These are phyloP conservation scores for Gossypium lobatum DNA, from an alignment of 441 rosid species.

Conservation along the genomic window DNA sequence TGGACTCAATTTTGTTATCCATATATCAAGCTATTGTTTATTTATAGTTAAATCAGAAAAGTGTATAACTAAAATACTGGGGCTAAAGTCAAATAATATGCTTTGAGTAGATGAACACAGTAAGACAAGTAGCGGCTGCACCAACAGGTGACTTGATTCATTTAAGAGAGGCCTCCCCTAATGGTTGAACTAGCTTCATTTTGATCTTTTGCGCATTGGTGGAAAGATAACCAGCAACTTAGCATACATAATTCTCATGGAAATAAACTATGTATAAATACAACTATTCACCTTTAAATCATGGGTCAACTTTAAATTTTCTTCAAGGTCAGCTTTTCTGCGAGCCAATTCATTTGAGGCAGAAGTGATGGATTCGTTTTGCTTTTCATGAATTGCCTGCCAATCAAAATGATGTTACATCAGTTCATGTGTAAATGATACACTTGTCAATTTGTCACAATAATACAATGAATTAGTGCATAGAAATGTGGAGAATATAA, in stretches of 20 bases:
- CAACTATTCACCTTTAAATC: slow-evolving; percentile 64
- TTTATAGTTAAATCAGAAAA: too few species aligned
- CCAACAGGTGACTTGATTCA: background rate
- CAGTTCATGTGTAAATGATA: slow-evolving; percentile 15
- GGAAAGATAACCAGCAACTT: background rate
- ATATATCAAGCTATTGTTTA: too few species aligned
- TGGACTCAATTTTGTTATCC: background rate
- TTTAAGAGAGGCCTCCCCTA: background rate
- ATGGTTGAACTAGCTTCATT: background rate
- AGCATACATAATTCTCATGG: background rate
- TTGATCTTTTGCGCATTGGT: background rate
- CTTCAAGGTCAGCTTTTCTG: slow-evolving; percentile 83
- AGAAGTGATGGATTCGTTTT: slow-evolving; percentile 69
- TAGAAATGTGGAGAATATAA: slow-evolving; percentile 8
- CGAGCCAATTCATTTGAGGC: slow-evolving; percentile 65
- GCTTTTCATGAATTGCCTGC: slow-evolving; percentile 89
- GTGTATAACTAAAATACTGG: background rate
- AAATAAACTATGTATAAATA: background rate
- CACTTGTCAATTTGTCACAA: slow-evolving; percentile 13
- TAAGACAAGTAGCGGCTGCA: background rate
- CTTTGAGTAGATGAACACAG: background rate
- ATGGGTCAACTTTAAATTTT: slow-evolving; percentile 65
- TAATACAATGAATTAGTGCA: background rate
- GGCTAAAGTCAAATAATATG: background rate
- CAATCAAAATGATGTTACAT: slow-evolving; percentile 24